These are phyloP conservation scores for Alternaria gaisen DNA, from an alignment of 2,329 filamentous ascomycete species.

Conservation along the genomic window DNA sequence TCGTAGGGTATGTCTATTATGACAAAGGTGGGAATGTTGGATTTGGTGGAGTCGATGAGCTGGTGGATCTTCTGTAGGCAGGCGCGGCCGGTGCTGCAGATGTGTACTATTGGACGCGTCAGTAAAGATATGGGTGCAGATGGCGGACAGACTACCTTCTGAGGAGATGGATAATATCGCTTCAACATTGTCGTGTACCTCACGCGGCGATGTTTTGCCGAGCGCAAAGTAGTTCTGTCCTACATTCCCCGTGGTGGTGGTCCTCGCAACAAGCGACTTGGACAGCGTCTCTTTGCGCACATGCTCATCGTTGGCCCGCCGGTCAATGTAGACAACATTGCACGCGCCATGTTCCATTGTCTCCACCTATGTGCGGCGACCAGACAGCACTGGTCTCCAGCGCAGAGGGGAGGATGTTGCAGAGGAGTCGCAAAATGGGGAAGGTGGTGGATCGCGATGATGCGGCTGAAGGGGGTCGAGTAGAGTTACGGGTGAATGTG, in stretches of 20 bases:
- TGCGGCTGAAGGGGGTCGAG: constrained; percentile 14
- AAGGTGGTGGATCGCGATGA: constrained; percentile 15
- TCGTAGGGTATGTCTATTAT: constrained; percentile 56
- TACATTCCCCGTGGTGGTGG: constrained; percentile 44
- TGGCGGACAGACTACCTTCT: constrained; percentile 45
- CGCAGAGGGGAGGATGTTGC: constrained; percentile 36
- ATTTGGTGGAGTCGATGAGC: constrained; percentile 44
- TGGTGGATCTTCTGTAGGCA: constrained; percentile 50
- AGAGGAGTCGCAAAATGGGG: constrained; percentile 32
- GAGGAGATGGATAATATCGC: constrained; percentile 53
- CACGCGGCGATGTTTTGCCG: constrained; percentile 41
- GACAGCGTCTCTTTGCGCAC: constrained; percentile 50
- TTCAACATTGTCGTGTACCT: constrained; percentile 52
- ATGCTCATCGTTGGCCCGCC: constrained; percentile 53
- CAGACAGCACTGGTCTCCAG: constrained; percentile 45
- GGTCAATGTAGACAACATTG: constrained; percentile 57
- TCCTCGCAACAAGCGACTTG: constrained; percentile 44
- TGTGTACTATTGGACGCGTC: constrained; percentile 46
- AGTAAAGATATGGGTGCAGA: constrained; percentile 4
- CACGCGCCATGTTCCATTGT: constrained; percentile 56
- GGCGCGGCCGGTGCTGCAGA: constrained; percentile 51
- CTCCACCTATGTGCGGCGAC: constrained; percentile 44
- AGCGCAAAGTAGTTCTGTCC: constrained; percentile 49
- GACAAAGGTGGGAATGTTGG: constrained; percentile 50
- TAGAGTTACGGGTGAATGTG: constrained; percentile 7